Percentiles rank a stretch among this genome's conserved stretches.
phyloP scores from a whole-genome alignment of 805 yeast genomes.

The Pichia occidentalis region DNA sequence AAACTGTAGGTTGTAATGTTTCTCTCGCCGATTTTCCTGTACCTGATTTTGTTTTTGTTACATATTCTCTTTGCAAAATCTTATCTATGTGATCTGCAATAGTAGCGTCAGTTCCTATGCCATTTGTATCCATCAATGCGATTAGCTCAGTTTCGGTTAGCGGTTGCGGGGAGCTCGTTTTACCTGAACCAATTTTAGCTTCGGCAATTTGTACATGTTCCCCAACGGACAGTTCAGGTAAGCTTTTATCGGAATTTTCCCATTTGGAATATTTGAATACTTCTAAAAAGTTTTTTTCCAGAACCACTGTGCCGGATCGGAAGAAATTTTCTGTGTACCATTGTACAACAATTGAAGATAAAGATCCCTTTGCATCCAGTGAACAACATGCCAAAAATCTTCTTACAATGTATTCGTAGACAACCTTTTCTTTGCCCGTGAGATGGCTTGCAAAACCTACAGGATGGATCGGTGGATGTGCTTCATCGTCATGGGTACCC shows the following conservation, averaged over 20 bases:
- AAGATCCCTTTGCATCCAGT: constrained; percentile 76
- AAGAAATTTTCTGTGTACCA: constrained; percentile 78
- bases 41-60: constrained; percentile 35
- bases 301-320: constrained; percentile 68
- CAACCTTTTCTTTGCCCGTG: constrained; percentile 49
- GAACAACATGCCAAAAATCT: constrained; percentile 91
- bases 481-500: constrained; percentile 85
- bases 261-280: constrained; percentile 75
- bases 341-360: constrained; percentile 51
- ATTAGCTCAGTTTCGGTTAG: constrained; percentile 91
- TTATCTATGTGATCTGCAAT: constrained; percentile 96
- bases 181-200: constrained; percentile 63
- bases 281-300: constrained; percentile 71
- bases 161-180: constrained; percentile 72
- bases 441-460: constrained; percentile 24
- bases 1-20: constrained; percentile 63
- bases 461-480: constrained; percentile 99
- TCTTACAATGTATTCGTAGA: constrained; percentile 81
- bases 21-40: constrained; percentile 34
- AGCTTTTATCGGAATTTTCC: constrained; percentile 49
- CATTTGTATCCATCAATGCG: constrained; percentile 91
- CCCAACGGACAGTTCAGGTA: constrained; percentile 58
- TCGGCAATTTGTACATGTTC: constrained; percentile 50
- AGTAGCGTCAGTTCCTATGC: constrained; percentile 98
- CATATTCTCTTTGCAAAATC: constrained; percentile 61